Base-by-base conservation (phyloP, 352 stramenopile species). In the Thraustotheca clavata region DNA sequence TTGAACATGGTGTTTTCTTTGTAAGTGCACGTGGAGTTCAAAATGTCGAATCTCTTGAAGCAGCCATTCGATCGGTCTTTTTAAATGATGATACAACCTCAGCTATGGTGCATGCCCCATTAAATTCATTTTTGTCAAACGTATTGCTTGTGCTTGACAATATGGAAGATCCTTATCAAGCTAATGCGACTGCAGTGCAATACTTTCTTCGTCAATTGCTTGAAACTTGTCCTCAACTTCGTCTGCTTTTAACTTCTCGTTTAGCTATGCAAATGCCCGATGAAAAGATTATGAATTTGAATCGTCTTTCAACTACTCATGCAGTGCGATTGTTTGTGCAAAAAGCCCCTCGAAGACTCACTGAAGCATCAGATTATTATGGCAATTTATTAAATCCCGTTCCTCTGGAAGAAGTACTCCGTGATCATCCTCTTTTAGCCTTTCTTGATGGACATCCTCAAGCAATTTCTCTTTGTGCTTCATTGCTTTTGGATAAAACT, bases 371-470 rank as follows among this genome's bases (percentile, higher is more conserved):
- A 7, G 77, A 83, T 20, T 52, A 9, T 24, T 47, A 4, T 24
- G 39, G n/a, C 2, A n/a, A n/a, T n/a, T n/a, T n/a, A n/a, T n/a
- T n/a, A n/a, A 24, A n/a, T n/a, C 39, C 84, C 31, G 60, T 80
- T 48, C 62, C 60, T 14, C 49, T 88, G 34, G 80, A 89, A 14
- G 38, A 32, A 5, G 77, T 69, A 4, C 69, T 91, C 14, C 74
- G 78, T 16, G 70, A 76, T 11, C 83, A 91, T 49, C 83, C 83
- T 61, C 69, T 91, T 27, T 87, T 91, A 75, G 80, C 80, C 9
- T 91, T 89, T 52, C 70, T 91, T 12, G 83, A 91, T 52, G 83
- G 83, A 26, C 83, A 91, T 18, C 83, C 83, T 12, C 83, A 91
- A 67, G 83, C 83, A 14, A 91, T 91, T 52, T 88, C 83, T 20